Base-by-base conservation (phyloP, 371 early-diverging fungal species). In the Actinomortierella ambigua region DNA sequence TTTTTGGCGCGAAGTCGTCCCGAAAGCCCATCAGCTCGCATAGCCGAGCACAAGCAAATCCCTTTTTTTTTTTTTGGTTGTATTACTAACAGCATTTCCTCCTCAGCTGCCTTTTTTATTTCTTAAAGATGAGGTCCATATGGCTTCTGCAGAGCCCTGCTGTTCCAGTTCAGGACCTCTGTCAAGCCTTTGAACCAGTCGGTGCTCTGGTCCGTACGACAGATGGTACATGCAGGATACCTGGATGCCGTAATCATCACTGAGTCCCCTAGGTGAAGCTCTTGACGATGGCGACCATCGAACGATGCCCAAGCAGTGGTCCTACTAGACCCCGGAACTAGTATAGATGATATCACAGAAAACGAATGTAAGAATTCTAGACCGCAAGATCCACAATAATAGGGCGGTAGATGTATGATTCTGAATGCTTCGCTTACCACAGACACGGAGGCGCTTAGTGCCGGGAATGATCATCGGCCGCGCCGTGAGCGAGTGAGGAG, bases 211-310 rank as follows among this genome's bases (percentile, higher is more conserved):
- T 84, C 84, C 13, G 79, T 77, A 58, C 68, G 56, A 54, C 88
- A 86, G 9, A 88, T 80, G 4, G 86, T 86, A n/a, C 82, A 81
- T 24, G 83, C 78, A 5, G 89, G 88, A 59, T 70, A 83, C 43
- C 68, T 65, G 20, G 82, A 83, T 23, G 85, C 76, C 2, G 79
- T 82, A 27, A 88, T 81, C 41, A 78, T 65, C 7, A 88, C 71
- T 3, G 73, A 78, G 55, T 88, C 89, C 14, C 87, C 88, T 14
- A 75, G 73, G 15, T 55, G 63, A 26, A 88, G 65, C 53, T 86
- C 84, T 13, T 75, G 81, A 14, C 89, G 58, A 22, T 81, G 69
- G 17, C 86, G 59, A 14, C 89, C 89, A 57, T 88, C 89, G 61
- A 88, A 87, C 18, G 85, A 84, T 3, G 70, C 71, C 78, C 78